phyloP scores from a whole-genome alignment of 495 filamentous ascomycete species.

The Astrothelium subdiscretum region DNA sequence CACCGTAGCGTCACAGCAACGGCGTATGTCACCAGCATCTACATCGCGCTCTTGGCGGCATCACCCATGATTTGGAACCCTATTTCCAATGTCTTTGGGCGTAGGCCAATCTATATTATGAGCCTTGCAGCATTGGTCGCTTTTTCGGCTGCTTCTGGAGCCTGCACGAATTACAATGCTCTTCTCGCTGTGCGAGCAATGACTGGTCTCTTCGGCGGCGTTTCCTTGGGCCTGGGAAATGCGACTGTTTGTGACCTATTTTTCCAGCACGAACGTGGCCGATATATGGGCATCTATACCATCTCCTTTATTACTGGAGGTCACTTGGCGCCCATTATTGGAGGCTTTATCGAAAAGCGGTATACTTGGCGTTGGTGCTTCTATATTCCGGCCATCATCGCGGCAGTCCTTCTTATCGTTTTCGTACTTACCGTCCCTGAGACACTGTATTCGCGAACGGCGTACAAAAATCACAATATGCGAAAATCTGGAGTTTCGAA shows the following conservation, averaged over 20 bases:
- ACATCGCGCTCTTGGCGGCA: slow-evolving; percentile 12
- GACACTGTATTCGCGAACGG: slow-evolving; percentile 19
- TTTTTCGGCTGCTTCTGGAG: background rate
- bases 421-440: slow-evolving; percentile 23
- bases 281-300: slow-evolving; percentile 16
- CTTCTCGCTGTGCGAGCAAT: background rate
- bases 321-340: slow-evolving; percentile 13
- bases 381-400: slow-evolving; percentile 20
- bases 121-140: background rate
- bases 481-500: background rate
- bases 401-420: slow-evolving; percentile 9
- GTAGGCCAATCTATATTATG: slow-evolving; percentile 26
- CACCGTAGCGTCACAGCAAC: slow-evolving; percentile 16
- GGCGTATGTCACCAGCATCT: slow-evolving; percentile 15
- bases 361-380: slow-evolving; percentile 23
- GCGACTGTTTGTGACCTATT: slow-evolving; percentile 11
- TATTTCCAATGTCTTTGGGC: slow-evolving; percentile 27
- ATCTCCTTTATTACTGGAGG: slow-evolving; percentile 4
- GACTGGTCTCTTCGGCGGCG: background rate
- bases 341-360: slow-evolving; percentile 12
- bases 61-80: slow-evolving; percentile 26
- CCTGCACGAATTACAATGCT: background rate
- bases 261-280: slow-evolving; percentile 12
- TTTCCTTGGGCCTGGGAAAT: slow-evolving; percentile 2
- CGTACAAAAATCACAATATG: background rate